A percentile compares a stretch with the other conserved stretches of the same genome.
Conservation (phyloP, 2,329 filamentous ascomycete genomes). For the Epichloe uncinata region DNA sequence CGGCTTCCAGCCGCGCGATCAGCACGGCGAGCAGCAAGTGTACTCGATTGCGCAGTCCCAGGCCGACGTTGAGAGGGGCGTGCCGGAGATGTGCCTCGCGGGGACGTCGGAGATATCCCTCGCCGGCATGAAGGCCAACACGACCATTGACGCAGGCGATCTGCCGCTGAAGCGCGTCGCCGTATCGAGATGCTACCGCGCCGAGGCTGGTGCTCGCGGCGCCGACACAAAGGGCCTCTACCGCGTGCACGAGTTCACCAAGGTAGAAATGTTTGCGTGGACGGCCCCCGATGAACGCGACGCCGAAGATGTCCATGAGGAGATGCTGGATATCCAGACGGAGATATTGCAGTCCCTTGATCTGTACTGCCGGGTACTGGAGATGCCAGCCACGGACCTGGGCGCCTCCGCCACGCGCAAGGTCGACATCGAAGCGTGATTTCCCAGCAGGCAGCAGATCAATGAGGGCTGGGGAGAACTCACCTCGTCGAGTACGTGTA, state of each 20-base stretch:
- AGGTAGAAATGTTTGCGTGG: slow-evolving; percentile 97
- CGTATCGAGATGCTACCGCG: slow-evolving; percentile 84
- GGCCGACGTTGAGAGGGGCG: slow-evolving; percentile 45
- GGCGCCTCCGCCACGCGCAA: slow-evolving; percentile 81
- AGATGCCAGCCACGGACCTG: slow-evolving; percentile 83
- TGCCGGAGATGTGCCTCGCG: slow-evolving; percentile 61
- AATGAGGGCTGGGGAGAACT: slow-evolving; percentile 77
- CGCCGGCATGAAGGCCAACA: slow-evolving; percentile 75
- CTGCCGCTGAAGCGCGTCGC: slow-evolving; percentile 72
- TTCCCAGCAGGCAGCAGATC: slow-evolving; percentile 58
- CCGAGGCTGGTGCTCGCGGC: slow-evolving; percentile 83
- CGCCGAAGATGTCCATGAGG: slow-evolving; percentile 54
- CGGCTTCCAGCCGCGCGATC: slow-evolving; percentile 87
- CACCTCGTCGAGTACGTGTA: slow-evolving; percentile 80
- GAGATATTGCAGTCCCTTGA: slow-evolving; percentile 67
- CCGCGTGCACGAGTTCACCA: slow-evolving; percentile 95
- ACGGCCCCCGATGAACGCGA: slow-evolving; percentile 41
- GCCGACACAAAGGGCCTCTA: slow-evolving; percentile 90
- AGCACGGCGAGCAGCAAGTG: slow-evolving; percentile 82
- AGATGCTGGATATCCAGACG: slow-evolving; percentile 77
- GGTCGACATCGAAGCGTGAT: slow-evolving; percentile 86
- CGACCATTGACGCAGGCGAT: slow-evolving; percentile 47
- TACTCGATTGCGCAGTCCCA: slow-evolving; percentile 61
- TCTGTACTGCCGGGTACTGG: slow-evolving; percentile 75
- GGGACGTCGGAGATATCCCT: slow-evolving; percentile 93